Conservation (phyloP, 2,329 filamentous ascomycete species). For the Teratosphaeriaceae sp. region DNA sequence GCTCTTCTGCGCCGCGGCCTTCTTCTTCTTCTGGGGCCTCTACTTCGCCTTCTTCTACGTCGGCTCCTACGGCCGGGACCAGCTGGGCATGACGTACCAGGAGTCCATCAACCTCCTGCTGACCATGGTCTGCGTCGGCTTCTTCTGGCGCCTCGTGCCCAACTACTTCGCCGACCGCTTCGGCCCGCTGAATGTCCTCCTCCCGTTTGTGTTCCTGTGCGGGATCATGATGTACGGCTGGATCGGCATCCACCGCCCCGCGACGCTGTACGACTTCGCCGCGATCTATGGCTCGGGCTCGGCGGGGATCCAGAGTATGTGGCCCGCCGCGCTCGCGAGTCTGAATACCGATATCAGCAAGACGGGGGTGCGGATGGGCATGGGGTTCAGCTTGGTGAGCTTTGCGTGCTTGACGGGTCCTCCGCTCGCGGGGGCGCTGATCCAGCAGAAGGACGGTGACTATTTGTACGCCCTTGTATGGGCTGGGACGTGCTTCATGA, state of each 20-base stretch:
- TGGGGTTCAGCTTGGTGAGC: constrained; percentile 41
- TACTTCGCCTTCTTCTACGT: constrained; percentile 44
- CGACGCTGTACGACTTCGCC: constrained; percentile 38
- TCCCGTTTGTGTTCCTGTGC: constrained; percentile 42
- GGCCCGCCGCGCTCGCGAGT: constrained; percentile 36
- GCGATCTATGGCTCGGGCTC: constrained; percentile 40
- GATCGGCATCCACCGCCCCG: constrained; percentile 41
- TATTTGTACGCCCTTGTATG: constrained; percentile 43
- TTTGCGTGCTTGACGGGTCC: constrained; percentile 41
- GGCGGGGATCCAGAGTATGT: constrained; percentile 40
- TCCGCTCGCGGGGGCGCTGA: constrained; percentile 39
- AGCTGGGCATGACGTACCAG: constrained; percentile 39
- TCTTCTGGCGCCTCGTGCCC: constrained; percentile 47
- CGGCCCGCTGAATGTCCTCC: constrained; percentile 51
- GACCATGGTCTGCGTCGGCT: constrained; percentile 52
- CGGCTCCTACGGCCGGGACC: constrained; percentile 31
- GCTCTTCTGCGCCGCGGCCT: constrained; percentile 41
- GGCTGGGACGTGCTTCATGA: constrained; percentile 30
- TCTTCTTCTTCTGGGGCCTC: constrained; percentile 37
- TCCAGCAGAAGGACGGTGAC: constrained; percentile 33
- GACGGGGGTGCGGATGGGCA: constrained; percentile 42
- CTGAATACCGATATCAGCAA: constrained; percentile 42
- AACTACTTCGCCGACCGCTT: constrained; percentile 49
- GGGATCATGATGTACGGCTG: constrained; percentile 50
- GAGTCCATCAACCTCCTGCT: constrained; percentile 50